A percentile compares a stretch with the other conserved stretches of the same genome.
These are phyloP conservation scores for Botrytis elliptica DNA, from an alignment of 2,329 filamentous ascomycete genomes.

Conservation along the genomic window DNA sequence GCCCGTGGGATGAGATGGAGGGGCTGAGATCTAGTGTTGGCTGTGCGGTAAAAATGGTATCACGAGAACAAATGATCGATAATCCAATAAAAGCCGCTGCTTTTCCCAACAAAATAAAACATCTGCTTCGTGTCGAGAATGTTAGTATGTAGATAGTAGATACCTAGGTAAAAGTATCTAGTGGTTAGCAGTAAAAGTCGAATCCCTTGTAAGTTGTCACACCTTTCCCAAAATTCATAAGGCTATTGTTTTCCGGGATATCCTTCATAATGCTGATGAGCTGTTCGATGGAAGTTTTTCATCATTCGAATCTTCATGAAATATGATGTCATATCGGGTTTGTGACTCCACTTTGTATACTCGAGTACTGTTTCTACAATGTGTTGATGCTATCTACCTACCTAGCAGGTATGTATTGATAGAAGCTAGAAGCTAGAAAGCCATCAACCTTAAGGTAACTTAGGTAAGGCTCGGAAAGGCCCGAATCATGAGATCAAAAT, in stretches of 20 bases:
- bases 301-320: neutral
- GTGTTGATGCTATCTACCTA: neutral
- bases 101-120: neutral
- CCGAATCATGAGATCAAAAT: neutral
- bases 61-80: slow-evolving; percentile 7
- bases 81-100: neutral
- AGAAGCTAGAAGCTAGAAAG: neutral
- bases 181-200: neutral
- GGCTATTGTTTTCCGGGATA: neutral
- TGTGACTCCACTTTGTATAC: neutral
- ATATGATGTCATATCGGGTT: neutral
- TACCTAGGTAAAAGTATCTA: neutral
- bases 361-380: neutral
- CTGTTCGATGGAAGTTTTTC: neutral
- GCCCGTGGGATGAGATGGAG: neutral
- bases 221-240: neutral
- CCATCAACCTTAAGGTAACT: neutral
- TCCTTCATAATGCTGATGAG: slow-evolving; percentile 7
- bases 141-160: neutral
- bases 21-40: neutral
- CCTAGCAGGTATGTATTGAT: neutral
- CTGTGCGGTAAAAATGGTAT: neutral
- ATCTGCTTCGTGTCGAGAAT: neutral
- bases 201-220: neutral
- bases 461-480: neutral